Evolutionary conservation across 257 asterid genomes (phyloP).

Genomic region (Solanum ossicruentum): DNA sequence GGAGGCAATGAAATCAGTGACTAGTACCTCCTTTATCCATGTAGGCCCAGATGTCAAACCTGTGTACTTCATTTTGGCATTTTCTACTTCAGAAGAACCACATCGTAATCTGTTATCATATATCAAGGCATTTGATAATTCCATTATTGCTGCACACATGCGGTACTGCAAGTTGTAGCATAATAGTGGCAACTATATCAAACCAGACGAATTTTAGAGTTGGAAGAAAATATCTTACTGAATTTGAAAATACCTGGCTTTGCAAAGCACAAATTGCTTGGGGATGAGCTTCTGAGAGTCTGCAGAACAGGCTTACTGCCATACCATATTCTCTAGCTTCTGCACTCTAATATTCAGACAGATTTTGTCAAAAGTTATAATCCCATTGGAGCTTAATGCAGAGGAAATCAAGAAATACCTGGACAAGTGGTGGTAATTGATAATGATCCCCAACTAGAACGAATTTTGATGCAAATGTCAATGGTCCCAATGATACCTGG

Average conservation of each 20-base stretch:
- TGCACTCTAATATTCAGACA: conserved; percentile 46
- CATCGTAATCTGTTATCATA: conserved; percentile 83
- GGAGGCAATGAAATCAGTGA: not conserved
- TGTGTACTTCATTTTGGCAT: conserved; percentile 57
- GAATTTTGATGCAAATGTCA: conserved; percentile 76
- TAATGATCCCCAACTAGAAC: conserved; percentile 99
- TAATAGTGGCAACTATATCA: conserved; percentile 4
- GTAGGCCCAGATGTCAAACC: conserved; percentile 39
- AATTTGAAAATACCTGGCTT: conserved; percentile 52
- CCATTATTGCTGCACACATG: conserved; percentile 88
- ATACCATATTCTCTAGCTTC: conserved; percentile 96
- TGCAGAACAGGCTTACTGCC: conserved; percentile 78
- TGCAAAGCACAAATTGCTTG: conserved; percentile 92
- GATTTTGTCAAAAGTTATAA: conserved; percentile 6
- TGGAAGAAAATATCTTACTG: not conserved
- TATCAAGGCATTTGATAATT: conserved; percentile 81
- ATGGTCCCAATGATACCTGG: conserved; percentile 91
- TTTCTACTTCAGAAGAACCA: conserved; percentile 73
- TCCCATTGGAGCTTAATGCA: conserved; percentile 3
- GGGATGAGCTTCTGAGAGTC: conserved; percentile 97
- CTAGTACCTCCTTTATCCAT: conserved; percentile 71
- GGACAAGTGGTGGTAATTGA: conserved; percentile 97
- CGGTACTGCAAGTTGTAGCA: conserved; percentile 72
- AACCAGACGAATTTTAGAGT: not conserved
- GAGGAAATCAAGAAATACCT: conserved; percentile 32